Percentiles rank a stretch among this genome's conserved stretches.
These are phyloP conservation scores for Amniculicola lignicola DNA, from an alignment of 495 filamentous ascomycete genomes.

Conservation along the genomic window DNA sequence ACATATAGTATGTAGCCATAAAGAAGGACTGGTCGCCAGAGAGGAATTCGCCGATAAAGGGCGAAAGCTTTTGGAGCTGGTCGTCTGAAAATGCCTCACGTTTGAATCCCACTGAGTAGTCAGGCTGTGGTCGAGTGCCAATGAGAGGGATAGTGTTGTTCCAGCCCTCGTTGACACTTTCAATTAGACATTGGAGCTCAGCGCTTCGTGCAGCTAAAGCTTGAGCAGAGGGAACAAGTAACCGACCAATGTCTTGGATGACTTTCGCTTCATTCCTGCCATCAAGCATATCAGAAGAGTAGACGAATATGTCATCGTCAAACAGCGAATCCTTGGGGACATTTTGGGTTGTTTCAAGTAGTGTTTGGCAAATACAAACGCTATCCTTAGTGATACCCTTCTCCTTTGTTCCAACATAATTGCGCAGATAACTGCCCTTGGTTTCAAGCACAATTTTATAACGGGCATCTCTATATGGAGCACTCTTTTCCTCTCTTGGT, in stretches of 20 bases:
- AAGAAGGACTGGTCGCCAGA: constrained; percentile 17
- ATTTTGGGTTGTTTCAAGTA: constrained; percentile 12
- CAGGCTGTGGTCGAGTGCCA: constrained; percentile 36
- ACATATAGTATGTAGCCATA: constrained; percentile 38
- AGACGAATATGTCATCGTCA: constrained; percentile 15
- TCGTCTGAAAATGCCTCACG: constrained; percentile 22
- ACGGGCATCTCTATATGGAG: too few species aligned
- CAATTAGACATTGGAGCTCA: too few species aligned
- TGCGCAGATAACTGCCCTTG: constrained; percentile 22
- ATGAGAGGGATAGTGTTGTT: too few species aligned
- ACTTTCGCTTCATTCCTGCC: constrained; percentile 14
- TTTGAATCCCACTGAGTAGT: constrained; percentile 32
- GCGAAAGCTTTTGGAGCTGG: constrained; percentile 16
- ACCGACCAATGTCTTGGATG: constrained; percentile 19
- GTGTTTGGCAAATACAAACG: constrained; percentile 5
- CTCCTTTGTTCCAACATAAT: background rate
- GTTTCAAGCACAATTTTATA: constrained; percentile 14
- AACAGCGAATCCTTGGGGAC: constrained; percentile 20
- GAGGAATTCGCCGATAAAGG: constrained; percentile 11
- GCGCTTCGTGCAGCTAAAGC: constrained; percentile 9
- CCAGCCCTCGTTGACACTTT: too few species aligned
- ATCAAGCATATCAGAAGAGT: constrained; percentile 7
- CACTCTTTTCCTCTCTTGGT: background rate
- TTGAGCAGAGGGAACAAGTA: constrained; percentile 27
- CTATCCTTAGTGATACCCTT: constrained; percentile 11